A percentile compares a stretch with the other conserved stretches of the same genome.
Conservation (phyloP, 177 flowering plant species). For the Vitis hybrid region DNA sequence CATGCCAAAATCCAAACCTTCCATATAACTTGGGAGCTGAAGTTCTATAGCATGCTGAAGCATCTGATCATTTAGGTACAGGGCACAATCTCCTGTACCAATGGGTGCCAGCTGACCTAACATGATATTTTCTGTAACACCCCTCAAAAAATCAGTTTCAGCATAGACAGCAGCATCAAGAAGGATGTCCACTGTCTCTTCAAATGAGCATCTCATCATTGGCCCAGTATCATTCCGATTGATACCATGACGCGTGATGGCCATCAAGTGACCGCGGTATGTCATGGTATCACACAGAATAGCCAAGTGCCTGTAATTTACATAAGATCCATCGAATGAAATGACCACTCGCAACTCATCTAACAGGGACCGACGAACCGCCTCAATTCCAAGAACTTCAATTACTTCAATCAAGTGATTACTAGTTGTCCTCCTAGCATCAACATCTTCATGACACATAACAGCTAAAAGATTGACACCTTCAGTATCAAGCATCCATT, state of each 20-base stretch:
- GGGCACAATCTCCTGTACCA: constrained; percentile 90
- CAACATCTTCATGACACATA: constrained; percentile 92
- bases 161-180: constrained; percentile 99
- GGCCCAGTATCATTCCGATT: constrained; percentile 98
- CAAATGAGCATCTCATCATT: constrained; percentile 99
- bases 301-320: constrained; percentile 92
- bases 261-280: constrained; percentile 95
- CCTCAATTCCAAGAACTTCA: constrained; percentile 98
- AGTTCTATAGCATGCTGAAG: constrained; percentile 93
- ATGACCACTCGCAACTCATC: constrained; percentile 97
- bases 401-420: constrained; percentile 97
- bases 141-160: constrained; percentile 81
- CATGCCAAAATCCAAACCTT: constrained; percentile 92
- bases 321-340: constrained; percentile 98
- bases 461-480: constrained; percentile 98
- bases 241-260: constrained; percentile 98
- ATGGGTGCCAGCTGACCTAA: constrained; percentile 98
- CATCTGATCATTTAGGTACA: constrained; percentile 93
- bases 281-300: constrained; percentile 99
- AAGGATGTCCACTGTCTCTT: constrained; percentile 97
- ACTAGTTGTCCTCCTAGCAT: constrained; percentile 89
- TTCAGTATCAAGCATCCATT: constrained; percentile 99
- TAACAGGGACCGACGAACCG: constrained; percentile 82
- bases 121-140: constrained; percentile 98
- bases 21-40: constrained; percentile 95